Evolutionary conservation across 495 filamentous ascomycete genomes (phyloP), one percentile per base, ranked within the genome.

Genomic region (Hypoxylon crocopeplum): DNA sequence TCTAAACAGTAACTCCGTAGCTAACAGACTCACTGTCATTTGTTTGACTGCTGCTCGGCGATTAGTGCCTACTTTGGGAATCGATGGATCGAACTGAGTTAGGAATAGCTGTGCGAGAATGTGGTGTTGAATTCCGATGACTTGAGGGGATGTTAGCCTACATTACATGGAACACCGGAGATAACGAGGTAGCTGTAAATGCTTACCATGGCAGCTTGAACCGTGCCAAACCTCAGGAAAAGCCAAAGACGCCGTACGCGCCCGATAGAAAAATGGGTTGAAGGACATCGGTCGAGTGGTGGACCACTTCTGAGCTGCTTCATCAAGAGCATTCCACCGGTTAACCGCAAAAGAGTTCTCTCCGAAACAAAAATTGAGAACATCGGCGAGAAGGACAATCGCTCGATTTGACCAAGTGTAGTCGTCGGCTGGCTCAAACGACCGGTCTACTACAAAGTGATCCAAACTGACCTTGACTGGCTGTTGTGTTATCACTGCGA

Each of bases 71-170:
- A 73, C 69, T 48, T 61, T 63, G 1, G 72, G 71, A 36, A 73
- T 69, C 40, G 68, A 72, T 39, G 75, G 76, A 62, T 79, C 74
- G 66, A 74, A 78, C 42, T 72, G 69, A 38, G 72, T 56, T 6
- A 72, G 64, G 52, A 80, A 76, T 41, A 79, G 72, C 66, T 79
- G 78, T 42, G 82, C 82, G 48, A 79, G 71, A 46, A 77, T 79
- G 69, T 83, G 80, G 73, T 82, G 79, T 47, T 82, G 79, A 17
- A 76, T 70, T 5, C 79, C 79, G 38, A 82, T 80, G 7, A 80
- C 79, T 82, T n/a, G 15, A 8, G 37, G 6, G 37, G 24, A 11
- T 5, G 17, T 55, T 22, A 49, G 42, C 30, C 22, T 24, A 2
- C 34, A 38, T 5, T 19, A 4, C 17, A 17, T 13, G 12, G n/a